Conservation (phyloP, 2,329 filamentous ascomycete genomes). For the Colletotrichum eleusines region DNA sequence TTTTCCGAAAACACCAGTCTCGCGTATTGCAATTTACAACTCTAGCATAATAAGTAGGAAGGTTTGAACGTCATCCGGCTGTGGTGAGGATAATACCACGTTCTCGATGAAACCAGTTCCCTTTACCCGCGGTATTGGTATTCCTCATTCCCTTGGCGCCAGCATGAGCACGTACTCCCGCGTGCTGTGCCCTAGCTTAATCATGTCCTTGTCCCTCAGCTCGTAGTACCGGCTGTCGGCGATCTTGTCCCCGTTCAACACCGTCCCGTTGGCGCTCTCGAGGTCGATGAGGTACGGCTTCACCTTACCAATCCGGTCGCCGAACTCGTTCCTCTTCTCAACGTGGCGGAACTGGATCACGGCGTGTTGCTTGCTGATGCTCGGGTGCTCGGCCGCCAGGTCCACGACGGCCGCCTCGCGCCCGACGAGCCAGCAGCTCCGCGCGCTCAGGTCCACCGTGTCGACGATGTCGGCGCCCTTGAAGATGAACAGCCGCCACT, state of each 20-base stretch:
- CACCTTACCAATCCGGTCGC: constrained; percentile 82
- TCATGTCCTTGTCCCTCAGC: constrained; percentile 86
- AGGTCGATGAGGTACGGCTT: constrained; percentile 93
- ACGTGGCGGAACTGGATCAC: constrained; percentile 92
- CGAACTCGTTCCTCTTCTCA: constrained; percentile 86
- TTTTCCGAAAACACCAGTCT: too few relatives aligned
- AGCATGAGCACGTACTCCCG: constrained; percentile 98
- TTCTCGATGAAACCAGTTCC: background rate
- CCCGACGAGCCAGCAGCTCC: constrained; percentile 93
- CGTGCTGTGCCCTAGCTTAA: constrained; percentile 88
- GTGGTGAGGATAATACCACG: background rate
- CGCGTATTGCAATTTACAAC: background rate
- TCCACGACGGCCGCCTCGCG: constrained; percentile 86
- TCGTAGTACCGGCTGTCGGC: constrained; percentile 86
- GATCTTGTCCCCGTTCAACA: constrained; percentile 80
- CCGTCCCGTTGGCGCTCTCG: constrained; percentile 92
- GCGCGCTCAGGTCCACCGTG: constrained; percentile 79
- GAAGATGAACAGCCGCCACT: constrained; percentile 95
- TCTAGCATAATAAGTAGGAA: background rate
- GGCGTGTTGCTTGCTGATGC: constrained; percentile 94
- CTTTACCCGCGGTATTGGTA: too few relatives aligned
- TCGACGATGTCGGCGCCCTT: constrained; percentile 85
- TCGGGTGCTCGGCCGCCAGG: constrained; percentile 87
- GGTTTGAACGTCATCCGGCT: background rate
- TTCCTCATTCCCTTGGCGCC: constrained; percentile 59